Percentiles rank a stretch among this genome's conserved stretches.
phyloP scores from a whole-genome alignment of 148 eudicot species.

The Heliamphora exappendiculata region DNA sequence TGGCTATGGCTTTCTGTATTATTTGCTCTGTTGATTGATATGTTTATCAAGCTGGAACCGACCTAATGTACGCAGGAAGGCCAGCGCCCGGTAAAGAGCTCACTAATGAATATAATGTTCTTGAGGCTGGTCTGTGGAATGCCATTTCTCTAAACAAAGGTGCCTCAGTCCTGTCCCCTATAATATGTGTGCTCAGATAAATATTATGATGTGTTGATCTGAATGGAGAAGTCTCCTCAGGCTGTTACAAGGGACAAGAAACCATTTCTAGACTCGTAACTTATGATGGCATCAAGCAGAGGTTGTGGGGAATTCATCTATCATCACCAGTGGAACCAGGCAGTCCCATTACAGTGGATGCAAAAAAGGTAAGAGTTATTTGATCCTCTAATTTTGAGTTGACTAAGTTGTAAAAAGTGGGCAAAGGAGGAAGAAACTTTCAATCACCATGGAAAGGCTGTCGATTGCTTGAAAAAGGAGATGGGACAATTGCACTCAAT shows the following conservation, averaged over 20 bases:
- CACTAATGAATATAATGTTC: slow-evolving; percentile 61
- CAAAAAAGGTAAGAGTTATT: slow-evolving; percentile 42
- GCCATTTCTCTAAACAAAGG: slow-evolving; percentile 63
- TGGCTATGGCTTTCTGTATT: not conserved
- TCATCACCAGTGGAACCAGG: slow-evolving; percentile 56
- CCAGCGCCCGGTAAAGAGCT: slow-evolving; percentile 71
- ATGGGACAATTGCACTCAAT: not conserved
- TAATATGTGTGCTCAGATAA: not conserved
- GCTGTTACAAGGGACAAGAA: slow-evolving; percentile 77
- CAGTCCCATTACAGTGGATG: slow-evolving; percentile 43
- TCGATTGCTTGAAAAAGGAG: not conserved
- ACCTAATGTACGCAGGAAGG: slow-evolving; percentile 44
- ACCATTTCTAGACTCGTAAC: slow-evolving; percentile 68
- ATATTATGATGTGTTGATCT: slow-evolving; percentile 5
- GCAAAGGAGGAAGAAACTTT: not conserved
- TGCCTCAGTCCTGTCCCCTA: slow-evolving; percentile 3
- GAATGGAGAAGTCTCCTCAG: slow-evolving; percentile 23
- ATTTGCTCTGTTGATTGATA: not conserved
- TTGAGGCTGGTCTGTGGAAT: slow-evolving; percentile 73
- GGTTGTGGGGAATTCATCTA: slow-evolving; percentile 51
- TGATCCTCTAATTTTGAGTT: not conserved
- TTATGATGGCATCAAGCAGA: slow-evolving; percentile 69
- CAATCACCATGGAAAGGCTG: not conserved
- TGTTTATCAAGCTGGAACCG: slow-evolving; percentile 1
- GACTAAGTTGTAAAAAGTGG: not conserved